phyloP scores from a whole-genome alignment of 164 flowering plant genomes.

The Echeveria elegans region DNA sequence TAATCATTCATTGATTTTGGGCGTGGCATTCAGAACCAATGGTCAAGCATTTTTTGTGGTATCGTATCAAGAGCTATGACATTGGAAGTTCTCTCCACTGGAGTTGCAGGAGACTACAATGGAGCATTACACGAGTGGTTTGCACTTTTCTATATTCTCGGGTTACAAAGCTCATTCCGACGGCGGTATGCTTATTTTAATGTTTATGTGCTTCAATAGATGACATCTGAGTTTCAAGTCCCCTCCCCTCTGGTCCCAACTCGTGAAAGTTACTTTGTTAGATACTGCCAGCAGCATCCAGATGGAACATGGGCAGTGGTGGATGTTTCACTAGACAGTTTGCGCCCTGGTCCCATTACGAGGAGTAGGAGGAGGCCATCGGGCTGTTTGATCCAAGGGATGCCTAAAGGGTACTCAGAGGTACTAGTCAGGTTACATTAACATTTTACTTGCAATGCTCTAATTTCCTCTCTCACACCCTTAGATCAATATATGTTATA shows the following conservation, averaged over 20 bases:
- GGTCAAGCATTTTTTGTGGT: conserved; percentile 60
- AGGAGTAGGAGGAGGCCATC: conserved; percentile 10
- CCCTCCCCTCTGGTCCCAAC: conserved; percentile 29
- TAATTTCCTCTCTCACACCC: neutral
- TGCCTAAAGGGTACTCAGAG: conserved; percentile 5
- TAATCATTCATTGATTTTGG: neutral
- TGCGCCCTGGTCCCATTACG: conserved; percentile 24
- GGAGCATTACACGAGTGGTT: conserved; percentile 99
- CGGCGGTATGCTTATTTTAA: neutral
- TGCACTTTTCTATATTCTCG: neutral
- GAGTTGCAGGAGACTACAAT: conserved; percentile 81
- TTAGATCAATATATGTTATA: neutral
- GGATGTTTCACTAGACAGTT: conserved; percentile 43
- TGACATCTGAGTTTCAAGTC: conserved; percentile 36
- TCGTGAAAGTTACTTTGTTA: conserved; percentile 26
- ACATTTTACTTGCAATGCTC: neutral
- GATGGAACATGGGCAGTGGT: conserved; percentile 26
- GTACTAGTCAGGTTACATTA: conserved; percentile 3
- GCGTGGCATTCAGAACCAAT: conserved; percentile 56
- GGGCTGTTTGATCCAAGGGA: neutral
- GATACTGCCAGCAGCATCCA: conserved; percentile 24
- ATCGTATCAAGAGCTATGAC: conserved; percentile 73
- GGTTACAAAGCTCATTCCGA: neutral
- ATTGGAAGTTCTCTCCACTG: conserved; percentile 73
- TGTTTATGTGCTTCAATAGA: too few relatives aligned